These are phyloP conservation scores for Artemisia tridentata DNA, from an alignment of 129 eudicot genomes.

Conservation along the genomic window DNA sequence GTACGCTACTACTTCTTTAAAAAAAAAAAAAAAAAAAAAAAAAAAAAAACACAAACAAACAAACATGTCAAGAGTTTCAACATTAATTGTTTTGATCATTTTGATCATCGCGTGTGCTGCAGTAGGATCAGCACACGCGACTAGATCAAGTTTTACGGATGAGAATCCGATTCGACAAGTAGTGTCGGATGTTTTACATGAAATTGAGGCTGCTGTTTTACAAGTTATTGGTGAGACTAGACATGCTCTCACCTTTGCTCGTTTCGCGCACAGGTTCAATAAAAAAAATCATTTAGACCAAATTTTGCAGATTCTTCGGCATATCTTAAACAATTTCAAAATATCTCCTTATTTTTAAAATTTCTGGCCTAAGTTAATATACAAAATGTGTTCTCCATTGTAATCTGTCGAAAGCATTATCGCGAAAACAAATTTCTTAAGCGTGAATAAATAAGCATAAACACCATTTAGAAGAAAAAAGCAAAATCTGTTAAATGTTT, in stretches of 20 bases:
- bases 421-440: too few species aligned
- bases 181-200: slow-evolving; percentile 56
- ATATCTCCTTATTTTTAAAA: too few species aligned
- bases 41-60: too few species aligned
- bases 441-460: too few species aligned
- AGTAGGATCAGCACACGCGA: slow-evolving; percentile 35
- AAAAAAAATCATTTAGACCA: too few species aligned
- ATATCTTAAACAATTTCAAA: too few species aligned
- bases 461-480: too few species aligned
- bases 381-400: too few species aligned
- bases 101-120: slow-evolving; percentile 31
- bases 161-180: slow-evolving; percentile 87
- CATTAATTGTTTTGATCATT: slow-evolving; percentile 18
- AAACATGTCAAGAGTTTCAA: slow-evolving; percentile 25
- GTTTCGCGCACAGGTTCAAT: slow-evolving; percentile 90
- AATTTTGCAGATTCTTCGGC: too few species aligned
- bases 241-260: slow-evolving; percentile 83
- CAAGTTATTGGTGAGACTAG: slow-evolving; percentile 61
- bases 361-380: too few species aligned
- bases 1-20: background rate
- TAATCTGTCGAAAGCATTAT: too few species aligned
- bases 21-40: background rate
- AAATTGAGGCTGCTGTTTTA: slow-evolving; percentile 50
- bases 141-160: slow-evolving; percentile 46
- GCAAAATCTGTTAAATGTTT: too few species aligned